Conservation (phyloP, 2,329 filamentous ascomycete species). For the Tolypocladium ovalisporum region DNA sequence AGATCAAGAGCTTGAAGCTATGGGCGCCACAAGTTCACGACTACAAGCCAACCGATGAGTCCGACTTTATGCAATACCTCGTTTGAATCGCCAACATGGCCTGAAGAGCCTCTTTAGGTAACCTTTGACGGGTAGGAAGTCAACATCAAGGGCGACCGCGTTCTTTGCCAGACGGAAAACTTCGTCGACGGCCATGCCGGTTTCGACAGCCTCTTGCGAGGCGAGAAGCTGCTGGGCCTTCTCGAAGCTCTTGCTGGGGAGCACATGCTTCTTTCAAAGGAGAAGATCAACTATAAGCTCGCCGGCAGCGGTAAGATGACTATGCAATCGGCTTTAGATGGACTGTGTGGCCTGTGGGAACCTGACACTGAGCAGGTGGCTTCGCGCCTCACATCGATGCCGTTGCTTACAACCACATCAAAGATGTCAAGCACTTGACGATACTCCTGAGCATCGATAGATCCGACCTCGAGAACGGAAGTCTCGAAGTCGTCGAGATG, state of each 20-base stretch:
- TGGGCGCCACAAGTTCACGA: constrained; percentile 10
- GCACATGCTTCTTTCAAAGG: constrained; percentile 10
- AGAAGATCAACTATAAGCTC: constrained; percentile 12
- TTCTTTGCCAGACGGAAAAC: constrained; percentile 10
- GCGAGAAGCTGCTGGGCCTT: constrained; percentile 6
- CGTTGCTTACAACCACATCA: constrained; percentile 10
- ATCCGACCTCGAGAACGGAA: constrained; percentile 7
- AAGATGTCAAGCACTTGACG: constrained; percentile 9
- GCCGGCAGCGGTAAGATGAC: constrained; percentile 6
- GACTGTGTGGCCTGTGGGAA: no score
- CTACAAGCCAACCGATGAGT: constrained; percentile 5
- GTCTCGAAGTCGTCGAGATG: constrained; percentile 7
- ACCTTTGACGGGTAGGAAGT: constrained; percentile 1
- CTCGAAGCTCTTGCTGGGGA: constrained; percentile 5
- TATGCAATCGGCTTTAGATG: no score
- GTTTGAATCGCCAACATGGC: constrained; percentile 1
- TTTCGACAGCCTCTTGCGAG: constrained; percentile 6
- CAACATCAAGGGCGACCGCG: constrained; percentile 6
- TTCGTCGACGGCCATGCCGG: constrained; percentile 9
- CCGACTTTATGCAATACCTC: constrained; percentile 6
- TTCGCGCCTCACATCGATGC: constrained; percentile 12
- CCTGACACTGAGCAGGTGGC: constrained; percentile 4
- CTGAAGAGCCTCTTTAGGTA: neutral
- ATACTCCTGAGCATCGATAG: constrained; percentile 8
- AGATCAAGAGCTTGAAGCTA: constrained; percentile 4